Evolutionary conservation across 805 yeast species (phyloP), one percentile per base, ranked within the genome.

Genomic region (Schwanniomyces polymorphus): DNA sequence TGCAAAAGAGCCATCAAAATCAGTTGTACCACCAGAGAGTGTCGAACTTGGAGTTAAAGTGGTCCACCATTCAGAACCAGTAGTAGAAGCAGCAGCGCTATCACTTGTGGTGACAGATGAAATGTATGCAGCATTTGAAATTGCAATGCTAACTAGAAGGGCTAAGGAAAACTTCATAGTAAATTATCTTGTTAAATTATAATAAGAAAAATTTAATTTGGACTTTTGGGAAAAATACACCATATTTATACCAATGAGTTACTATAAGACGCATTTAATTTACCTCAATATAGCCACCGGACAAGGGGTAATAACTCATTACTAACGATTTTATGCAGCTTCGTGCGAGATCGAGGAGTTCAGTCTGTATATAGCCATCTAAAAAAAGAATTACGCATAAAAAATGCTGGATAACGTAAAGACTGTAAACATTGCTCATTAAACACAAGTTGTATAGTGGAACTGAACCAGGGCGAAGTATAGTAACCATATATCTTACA

Each of bases 1-100:
- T 31, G 70, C 73, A 46, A 61, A 65, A 7, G 67, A 59, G 7
- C 73, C 73, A 27, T 55, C 54, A 39, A 54, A 59, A 41, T 58
- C 51, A 27, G 64, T 49, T 41, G 62, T 55, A 1, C 70, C 69
- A 29, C 57, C 55, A 35, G 56, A 58, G 27, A 61, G 47, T 11
- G 67, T 59, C 7, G 51, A 61, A 26, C 60, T 46, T 14, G 73
- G 71, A 27, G 69, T 67, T 47, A 67, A 64, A 11, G 60, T 55
- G 26, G 65, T 55, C 65, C 64, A 67, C 26, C 62, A 55, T 25
- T 54, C 52, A 21, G 39, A 21, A 18, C 39, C 39, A 21, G 39
- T 37, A 12, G 39, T 21, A 18, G 39, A 11, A 5, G 39, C 27
- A 12, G 14, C 25, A 7, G 39, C 9, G 8, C 35, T 16, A 31